Conservation (phyloP, 192 early-diverging fungal genomes). For the Linnemannia exigua region DNA sequence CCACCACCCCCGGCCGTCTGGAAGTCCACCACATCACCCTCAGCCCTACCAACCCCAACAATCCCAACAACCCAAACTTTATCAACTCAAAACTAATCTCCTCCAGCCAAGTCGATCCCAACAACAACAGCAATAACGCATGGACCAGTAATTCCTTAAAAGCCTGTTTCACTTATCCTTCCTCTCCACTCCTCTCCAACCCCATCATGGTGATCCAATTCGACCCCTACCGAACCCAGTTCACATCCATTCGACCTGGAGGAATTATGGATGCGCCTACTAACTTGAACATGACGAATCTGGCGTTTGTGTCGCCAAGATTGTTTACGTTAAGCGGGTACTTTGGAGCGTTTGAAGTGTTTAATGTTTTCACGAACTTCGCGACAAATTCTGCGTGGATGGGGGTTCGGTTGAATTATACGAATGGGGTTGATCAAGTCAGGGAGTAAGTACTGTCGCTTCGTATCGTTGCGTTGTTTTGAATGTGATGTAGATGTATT, state of each 20-base stretch:
- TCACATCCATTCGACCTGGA: conserved; percentile 18
- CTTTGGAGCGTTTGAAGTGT: conserved; percentile 20
- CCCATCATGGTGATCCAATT: not conserved
- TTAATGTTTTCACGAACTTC: conserved; percentile 18
- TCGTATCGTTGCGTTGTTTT: too few species aligned
- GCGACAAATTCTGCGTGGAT: conserved; percentile 30
- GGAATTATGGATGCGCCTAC: conserved; percentile 22
- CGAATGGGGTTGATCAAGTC: not conserved
- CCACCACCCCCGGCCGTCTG: not conserved
- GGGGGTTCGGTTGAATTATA: conserved; percentile 26
- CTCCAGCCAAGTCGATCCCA: not conserved
- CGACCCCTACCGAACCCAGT: not conserved
- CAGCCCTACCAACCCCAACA: not conserved
- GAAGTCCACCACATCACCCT: not conserved
- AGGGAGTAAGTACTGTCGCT: conserved; percentile 21
- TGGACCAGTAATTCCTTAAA: conserved; percentile 33
- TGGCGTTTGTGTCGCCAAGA: conserved; percentile 27
- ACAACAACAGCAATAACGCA: not conserved
- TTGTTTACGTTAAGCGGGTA: conserved; percentile 26
- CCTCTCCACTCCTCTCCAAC: not conserved
- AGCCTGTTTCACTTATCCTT: conserved; percentile 22
- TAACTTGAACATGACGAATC: conserved; percentile 9
- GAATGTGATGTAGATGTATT: not conserved
- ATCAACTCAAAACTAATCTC: not conserved
- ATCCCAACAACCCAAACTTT: not conserved